Conservation (phyloP, 2,329 filamentous ascomycete species). For the Raffaelea ambrosiae region DNA sequence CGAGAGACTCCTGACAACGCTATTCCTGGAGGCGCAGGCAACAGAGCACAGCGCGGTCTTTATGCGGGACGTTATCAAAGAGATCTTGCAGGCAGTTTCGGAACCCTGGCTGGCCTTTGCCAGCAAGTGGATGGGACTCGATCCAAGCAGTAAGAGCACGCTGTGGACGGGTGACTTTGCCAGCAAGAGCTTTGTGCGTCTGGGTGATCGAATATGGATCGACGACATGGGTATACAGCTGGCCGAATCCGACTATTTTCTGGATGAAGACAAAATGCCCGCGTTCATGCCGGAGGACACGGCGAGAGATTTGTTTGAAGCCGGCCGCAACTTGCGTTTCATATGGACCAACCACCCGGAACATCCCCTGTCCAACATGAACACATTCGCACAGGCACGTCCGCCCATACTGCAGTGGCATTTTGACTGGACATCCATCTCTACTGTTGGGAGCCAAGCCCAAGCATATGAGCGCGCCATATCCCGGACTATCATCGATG, state of each 20-base stretch:
- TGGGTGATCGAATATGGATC: constrained; percentile 43
- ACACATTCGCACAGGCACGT: constrained; percentile 33
- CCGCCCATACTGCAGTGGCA: constrained; percentile 58
- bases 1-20: constrained; percentile 50
- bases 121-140: constrained; percentile 68
- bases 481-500: constrained; percentile 22
- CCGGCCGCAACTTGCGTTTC: constrained; percentile 66
- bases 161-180: constrained; percentile 14
- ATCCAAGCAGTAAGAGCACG: constrained; percentile 36
- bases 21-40: constrained; percentile 54
- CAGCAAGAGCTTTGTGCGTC: constrained; percentile 51
- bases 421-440: constrained; percentile 63
- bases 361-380: constrained; percentile 55
- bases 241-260: constrained; percentile 50
- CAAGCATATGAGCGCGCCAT: constrained; percentile 40
- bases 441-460: constrained; percentile 53
- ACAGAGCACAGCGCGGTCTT: constrained; percentile 56
- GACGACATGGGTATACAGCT: constrained; percentile 52
- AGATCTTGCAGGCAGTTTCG: constrained; percentile 43
- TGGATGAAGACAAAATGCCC: constrained; percentile 60
- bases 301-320: constrained; percentile 66
- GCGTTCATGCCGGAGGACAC: constrained; percentile 64
- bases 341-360: constrained; percentile 61
- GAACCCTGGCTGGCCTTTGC: constrained; percentile 31
- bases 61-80: constrained; percentile 55